Percentiles rank a stretch among this genome's conserved stretches.
Evolutionary conservation across 805 yeast species (phyloP).

Genomic region (Wickerhamomyces bovis): DNA sequence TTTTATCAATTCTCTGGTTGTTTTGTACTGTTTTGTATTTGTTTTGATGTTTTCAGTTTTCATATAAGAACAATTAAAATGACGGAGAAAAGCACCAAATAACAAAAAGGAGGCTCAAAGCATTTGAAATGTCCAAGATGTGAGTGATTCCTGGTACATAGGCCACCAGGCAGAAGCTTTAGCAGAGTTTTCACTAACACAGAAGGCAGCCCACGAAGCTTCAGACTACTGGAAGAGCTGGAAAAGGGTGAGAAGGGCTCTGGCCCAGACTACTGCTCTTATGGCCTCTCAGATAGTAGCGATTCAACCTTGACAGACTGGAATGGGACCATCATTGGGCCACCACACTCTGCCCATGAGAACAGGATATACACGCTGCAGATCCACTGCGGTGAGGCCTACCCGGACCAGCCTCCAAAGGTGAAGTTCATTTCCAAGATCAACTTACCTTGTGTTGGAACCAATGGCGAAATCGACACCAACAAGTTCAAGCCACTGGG

Average conservation of each 20-base stretch:
- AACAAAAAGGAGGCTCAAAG: neutral
- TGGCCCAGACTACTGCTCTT: conserved; percentile 95
- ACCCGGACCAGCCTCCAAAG: conserved; percentile 86
- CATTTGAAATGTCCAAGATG: conserved; percentile 38
- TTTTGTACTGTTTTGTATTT: neutral
- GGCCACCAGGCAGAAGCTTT: too few relatives aligned
- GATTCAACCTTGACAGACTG: conserved; percentile 92
- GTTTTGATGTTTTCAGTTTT: neutral
- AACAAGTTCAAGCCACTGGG: conserved; percentile 59
- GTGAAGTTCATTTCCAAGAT: conserved; percentile 78
- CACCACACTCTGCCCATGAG: conserved; percentile 88
- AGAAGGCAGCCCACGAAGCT: conserved; percentile 71
- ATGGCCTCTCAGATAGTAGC: conserved; percentile 84
- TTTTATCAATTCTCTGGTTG: too few relatives aligned
- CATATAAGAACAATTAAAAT: neutral
- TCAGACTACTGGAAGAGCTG: conserved; percentile 88
- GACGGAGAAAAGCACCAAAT: neutral
- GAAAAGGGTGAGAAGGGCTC: conserved; percentile 98
- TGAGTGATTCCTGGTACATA: conserved; percentile 24
- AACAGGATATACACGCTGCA: conserved; percentile 85
- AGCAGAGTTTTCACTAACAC: neutral
- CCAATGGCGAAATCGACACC: conserved; percentile 49
- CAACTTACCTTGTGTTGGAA: conserved; percentile 88
- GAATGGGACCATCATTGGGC: conserved; percentile 98
- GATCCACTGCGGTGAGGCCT: conserved; percentile 73